These are phyloP conservation scores for Cystoisospora suis DNA, from an alignment of 169 alveolate species.

Conservation along the genomic window DNA sequence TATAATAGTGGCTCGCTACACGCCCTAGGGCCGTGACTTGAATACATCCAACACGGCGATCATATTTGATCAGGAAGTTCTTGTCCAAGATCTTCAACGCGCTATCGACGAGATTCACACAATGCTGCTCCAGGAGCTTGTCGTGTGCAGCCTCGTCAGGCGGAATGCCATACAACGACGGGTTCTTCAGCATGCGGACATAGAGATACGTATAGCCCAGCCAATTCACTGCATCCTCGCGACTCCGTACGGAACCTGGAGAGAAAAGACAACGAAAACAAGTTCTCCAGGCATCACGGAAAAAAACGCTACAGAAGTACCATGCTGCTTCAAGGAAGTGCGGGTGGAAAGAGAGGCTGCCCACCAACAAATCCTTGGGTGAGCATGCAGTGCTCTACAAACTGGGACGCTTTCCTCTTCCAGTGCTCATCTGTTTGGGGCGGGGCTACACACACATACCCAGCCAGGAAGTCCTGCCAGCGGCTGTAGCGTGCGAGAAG, in stretches of 20 bases:
- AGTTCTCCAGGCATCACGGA: not conserved
- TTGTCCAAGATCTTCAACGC: conserved; percentile 93
- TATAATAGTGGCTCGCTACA: conserved; percentile 97
- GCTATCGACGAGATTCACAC: conserved; percentile 79
- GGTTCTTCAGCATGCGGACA: conserved; percentile 91
- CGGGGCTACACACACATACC: no score
- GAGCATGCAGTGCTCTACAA: no score
- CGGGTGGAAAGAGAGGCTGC: not conserved
- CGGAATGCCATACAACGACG: conserved; percentile 89
- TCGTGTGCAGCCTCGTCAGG: conserved; percentile 64
- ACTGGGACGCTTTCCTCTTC: no score
- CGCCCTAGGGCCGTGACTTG: conserved; percentile 96
- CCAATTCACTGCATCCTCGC: conserved; percentile 98
- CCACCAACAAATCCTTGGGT: no score
- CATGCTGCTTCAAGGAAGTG: not conserved
- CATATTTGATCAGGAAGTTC: conserved; percentile 93
- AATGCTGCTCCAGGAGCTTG: conserved; percentile 60
- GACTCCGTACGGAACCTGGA: conserved; percentile 90
- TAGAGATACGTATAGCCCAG: conserved; percentile 96
- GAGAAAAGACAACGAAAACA: conserved; percentile 61
- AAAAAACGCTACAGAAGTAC: not conserved
- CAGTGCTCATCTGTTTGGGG: no score
- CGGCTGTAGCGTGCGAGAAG: no score
- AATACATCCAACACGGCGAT: conserved; percentile 81
- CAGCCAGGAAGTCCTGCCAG: no score